A percentile compares a stretch with the other conserved stretches of the same genome.
phyloP scores from a whole-genome alignment of 2,329 filamentous ascomycete genomes.

The Paracoccidioides lutzii region DNA sequence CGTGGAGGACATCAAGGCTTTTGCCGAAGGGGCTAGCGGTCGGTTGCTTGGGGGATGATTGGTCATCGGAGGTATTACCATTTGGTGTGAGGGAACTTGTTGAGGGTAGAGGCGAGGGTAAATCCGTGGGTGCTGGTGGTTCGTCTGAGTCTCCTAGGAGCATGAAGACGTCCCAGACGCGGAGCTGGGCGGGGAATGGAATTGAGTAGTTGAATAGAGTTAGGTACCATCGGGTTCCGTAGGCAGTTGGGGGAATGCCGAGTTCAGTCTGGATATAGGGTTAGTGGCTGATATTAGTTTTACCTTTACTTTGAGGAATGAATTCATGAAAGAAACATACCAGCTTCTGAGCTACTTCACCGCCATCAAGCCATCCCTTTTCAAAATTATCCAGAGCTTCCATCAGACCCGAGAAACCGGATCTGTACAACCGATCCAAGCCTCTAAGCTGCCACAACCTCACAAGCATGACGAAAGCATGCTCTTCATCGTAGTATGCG shows the following conservation, averaged over 20 bases:
- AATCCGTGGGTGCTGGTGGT: slow-evolving; percentile 9
- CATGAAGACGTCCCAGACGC: slow-evolving; percentile 97
- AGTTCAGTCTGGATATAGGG: slow-evolving; percentile 49
- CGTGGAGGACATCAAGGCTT: slow-evolving; percentile 78
- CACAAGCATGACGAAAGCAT: slow-evolving; percentile 91
- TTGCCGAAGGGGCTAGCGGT: slow-evolving; percentile 38
- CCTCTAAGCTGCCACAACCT: slow-evolving; percentile 83
- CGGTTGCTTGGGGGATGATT: slow-evolving; percentile 9
- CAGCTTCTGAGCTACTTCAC: slow-evolving; percentile 67
- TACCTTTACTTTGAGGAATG: not conserved
- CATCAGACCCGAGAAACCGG: slow-evolving; percentile 79
- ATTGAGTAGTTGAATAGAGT: slow-evolving; percentile 96
- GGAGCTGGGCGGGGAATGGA: slow-evolving; percentile 82
- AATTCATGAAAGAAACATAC: slow-evolving; percentile 38
- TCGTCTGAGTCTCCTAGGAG: slow-evolving; percentile 66
- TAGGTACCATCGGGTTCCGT: slow-evolving; percentile 92
- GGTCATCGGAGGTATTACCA: not conserved
- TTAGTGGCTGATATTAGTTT: not conserved
- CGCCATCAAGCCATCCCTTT: slow-evolving; percentile 62
- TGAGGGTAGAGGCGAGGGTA: slow-evolving; percentile 9
- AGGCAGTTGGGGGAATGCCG: slow-evolving; percentile 74
- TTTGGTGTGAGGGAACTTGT: slow-evolving; percentile 17
- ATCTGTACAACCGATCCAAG: slow-evolving; percentile 68
- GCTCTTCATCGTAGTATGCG: slow-evolving; percentile 94
- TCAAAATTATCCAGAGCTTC: slow-evolving; percentile 75